Evolutionary conservation across 129 eudicot genomes (phyloP).

Genomic region (Artemisia argyi): DNA sequence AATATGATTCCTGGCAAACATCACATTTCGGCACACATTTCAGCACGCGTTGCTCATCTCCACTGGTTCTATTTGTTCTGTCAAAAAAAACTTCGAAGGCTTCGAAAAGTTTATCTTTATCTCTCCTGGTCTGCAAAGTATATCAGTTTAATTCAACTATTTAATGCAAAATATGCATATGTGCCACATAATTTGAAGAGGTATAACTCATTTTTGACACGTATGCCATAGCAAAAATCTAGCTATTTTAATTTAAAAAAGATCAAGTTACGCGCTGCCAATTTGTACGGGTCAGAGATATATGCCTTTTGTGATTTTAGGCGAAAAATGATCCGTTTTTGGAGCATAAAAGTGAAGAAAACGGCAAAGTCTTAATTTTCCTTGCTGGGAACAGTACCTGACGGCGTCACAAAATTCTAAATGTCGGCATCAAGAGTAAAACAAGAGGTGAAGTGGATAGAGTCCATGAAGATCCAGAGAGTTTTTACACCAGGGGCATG

Average conservation of each 20-base stretch:
- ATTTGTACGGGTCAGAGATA: no score
- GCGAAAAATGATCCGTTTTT: no score
- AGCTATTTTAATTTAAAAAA: conserved; percentile 5
- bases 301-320: no score
- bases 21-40: conserved; percentile 67
- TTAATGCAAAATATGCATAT: neutral
- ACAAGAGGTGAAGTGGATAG: no score
- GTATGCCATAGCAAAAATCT: conserved; percentile 2
- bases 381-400: no score
- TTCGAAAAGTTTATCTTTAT: conserved; percentile 57
- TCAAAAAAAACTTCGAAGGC: conserved; percentile 73
- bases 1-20: conserved; percentile 63
- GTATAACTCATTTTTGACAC: neutral
- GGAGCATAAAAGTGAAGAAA: no score
- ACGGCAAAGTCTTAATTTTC: no score
- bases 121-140: conserved; percentile 72
- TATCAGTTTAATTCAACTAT: conserved; percentile 6
- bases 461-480: no score
- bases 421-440: no score
- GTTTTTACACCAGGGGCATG: no score
- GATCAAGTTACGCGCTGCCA: no score
- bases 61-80: conserved; percentile 52
- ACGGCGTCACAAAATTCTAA: no score
- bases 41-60: conserved; percentile 38
- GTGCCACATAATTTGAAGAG: neutral